Percentiles rank a stretch among this genome's conserved stretches.
phyloP scores from a whole-genome alignment of 1,284 basidiomycete genomes.

The Microbotryum silenes-acaulis region DNA sequence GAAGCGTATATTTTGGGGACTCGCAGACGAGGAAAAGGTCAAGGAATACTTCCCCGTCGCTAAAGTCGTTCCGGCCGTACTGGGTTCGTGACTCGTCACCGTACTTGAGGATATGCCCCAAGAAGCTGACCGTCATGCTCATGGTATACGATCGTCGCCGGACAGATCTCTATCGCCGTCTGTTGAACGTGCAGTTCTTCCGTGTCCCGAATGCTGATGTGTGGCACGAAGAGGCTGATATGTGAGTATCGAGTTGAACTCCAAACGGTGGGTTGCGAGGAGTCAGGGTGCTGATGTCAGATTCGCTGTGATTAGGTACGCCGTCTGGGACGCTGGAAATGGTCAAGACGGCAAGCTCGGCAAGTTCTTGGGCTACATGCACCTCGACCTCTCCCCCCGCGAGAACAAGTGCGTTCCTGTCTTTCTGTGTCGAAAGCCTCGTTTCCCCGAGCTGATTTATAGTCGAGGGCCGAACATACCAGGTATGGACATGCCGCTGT shows the following conservation, averaged over 20 bases:
- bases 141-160: too few species aligned
- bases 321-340: constrained; percentile 63
- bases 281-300: not conserved
- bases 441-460: not conserved
- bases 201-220: constrained; percentile 43
- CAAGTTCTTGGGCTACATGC: constrained; percentile 69
- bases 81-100: constrained; percentile 36
- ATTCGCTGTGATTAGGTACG: constrained; percentile 56
- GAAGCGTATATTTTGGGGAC: constrained; percentile 6
- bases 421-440: not conserved
- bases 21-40: constrained; percentile 57
- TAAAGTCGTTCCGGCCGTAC: constrained; percentile 66
- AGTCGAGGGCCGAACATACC: constrained; percentile 61
- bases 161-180: constrained; percentile 61
- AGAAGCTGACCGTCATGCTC: too few species aligned
- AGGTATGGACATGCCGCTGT: constrained; percentile 83
- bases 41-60: constrained; percentile 81
- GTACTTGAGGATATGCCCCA: too few species aligned
- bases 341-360: constrained; percentile 7
- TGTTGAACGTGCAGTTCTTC: constrained; percentile 65
- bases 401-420: constrained; percentile 18
- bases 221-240: constrained; percentile 27
- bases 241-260: constrained; percentile 3
- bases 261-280: too few species aligned
- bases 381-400: constrained; percentile 78